Percentiles rank a stretch among this genome's conserved stretches.
Evolutionary conservation across 176 grass and related monocot genomes (phyloP).

Genomic region (Pontederia crassipes): DNA sequence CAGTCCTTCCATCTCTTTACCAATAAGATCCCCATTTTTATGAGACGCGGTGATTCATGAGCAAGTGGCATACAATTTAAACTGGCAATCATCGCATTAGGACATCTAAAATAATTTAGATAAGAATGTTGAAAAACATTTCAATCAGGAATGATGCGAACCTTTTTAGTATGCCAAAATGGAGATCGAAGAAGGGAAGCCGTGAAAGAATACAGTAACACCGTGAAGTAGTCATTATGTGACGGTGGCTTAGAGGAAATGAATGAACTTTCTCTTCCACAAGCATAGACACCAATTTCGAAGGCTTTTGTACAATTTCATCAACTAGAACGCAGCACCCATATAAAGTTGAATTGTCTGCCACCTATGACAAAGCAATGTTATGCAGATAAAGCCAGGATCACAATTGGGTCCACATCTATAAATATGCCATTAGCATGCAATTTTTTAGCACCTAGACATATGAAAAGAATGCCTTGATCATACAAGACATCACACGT

Average conservation of each 20-base stretch:
- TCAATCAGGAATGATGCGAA: slow-evolving; percentile 9
- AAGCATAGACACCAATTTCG: slow-evolving; percentile 85
- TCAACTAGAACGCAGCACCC: slow-evolving; percentile 95
- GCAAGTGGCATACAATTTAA: too few species aligned
- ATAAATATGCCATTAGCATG: too few species aligned
- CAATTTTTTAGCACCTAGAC: too few species aligned
- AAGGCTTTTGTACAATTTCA: slow-evolving; percentile 87
- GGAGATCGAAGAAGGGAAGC: slow-evolving; percentile 90
- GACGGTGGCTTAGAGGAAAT: slow-evolving; percentile 48
- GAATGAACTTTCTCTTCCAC: slow-evolving; percentile 35
- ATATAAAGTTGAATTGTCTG: slow-evolving; percentile 90
- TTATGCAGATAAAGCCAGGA: too few species aligned
- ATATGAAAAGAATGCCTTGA: too few species aligned
- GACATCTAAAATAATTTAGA: background rate
- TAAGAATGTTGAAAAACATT: background rate
- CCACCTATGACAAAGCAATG: slow-evolving; percentile 35
- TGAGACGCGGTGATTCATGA: too few species aligned
- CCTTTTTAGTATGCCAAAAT: slow-evolving; percentile 94
- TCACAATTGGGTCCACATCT: too few species aligned
- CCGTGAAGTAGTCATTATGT: slow-evolving; percentile 74
- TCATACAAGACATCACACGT: too few species aligned
- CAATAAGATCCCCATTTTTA: too few species aligned
- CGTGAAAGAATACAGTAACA: slow-evolving; percentile 97
- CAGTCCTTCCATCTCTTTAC: too few species aligned
- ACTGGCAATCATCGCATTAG: background rate